These are phyloP conservation scores for Candida verbasci DNA, from an alignment of 805 yeast genomes.

Conservation along the genomic window DNA sequence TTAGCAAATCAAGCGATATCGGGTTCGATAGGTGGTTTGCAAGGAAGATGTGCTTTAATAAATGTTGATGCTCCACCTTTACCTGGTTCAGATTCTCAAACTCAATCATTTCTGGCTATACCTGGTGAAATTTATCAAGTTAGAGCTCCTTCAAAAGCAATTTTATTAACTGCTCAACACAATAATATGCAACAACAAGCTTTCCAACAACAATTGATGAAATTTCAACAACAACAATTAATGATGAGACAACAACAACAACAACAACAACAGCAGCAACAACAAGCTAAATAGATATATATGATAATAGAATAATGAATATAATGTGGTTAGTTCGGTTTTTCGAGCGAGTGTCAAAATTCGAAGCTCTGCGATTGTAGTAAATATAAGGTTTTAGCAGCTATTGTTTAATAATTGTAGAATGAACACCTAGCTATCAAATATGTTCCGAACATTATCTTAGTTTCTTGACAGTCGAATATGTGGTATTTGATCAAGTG, in stretches of 20 bases:
- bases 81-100: slow-evolving; percentile 19
- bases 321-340: too few relatives aligned
- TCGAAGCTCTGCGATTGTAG: too few relatives aligned
- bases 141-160: slow-evolving; percentile 43
- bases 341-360: too few relatives aligned
- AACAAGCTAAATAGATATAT: too few relatives aligned
- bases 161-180: slow-evolving; percentile 37
- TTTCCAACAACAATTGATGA: slow-evolving; percentile 39
- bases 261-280: slow-evolving; percentile 10
- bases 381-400: too few relatives aligned
- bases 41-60: slow-evolving; percentile 74
- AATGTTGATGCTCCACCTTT: slow-evolving; percentile 48
- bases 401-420: too few relatives aligned
- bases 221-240: slow-evolving; percentile 32
- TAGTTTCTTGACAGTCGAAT: too few relatives aligned
- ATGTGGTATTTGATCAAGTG: too few relatives aligned
- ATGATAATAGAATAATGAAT: too few relatives aligned
- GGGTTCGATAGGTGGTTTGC: slow-evolving; percentile 63
- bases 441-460: too few relatives aligned
- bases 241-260: slow-evolving; percentile 22
- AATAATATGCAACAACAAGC: slow-evolving; percentile 40
- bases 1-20: slow-evolving; percentile 45
- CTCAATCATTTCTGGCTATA: slow-evolving; percentile 49
- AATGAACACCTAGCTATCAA: too few relatives aligned
- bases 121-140: slow-evolving; percentile 53